Evolutionary conservation across 2,329 filamentous ascomycete species (phyloP), one percentile per base, ranked within the genome.

Genomic region (Colletotrichum sp.): DNA sequence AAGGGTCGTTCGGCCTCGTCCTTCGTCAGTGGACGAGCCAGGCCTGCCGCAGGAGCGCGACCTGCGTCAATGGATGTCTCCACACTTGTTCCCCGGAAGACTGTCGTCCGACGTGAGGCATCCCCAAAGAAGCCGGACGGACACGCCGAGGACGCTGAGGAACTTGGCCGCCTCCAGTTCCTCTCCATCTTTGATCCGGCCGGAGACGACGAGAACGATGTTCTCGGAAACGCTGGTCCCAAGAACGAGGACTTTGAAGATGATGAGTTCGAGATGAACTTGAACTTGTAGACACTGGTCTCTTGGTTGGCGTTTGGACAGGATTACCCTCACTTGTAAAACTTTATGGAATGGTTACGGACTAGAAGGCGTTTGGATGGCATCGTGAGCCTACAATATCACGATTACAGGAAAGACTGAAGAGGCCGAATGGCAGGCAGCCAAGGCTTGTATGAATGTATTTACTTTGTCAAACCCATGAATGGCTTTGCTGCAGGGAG

Each of bases 1-100:
- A 95, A 94, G 83, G 96, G 96, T 39, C 91, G 95, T 39, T 87
- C 87, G 6, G 87, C 89, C 6, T 89, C 88, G 2, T 88, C 88
- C 1, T 83, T 89, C 57, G 81, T 90, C 79, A 71, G 59, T 49
- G 67, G 69, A n/a, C 72, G 70, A 30, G 67, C 77, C 30, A 79
- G 75, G n/a, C 52, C 79, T 9, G 65, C 78, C 8, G 60, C 76
- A 36, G 72, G 71, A 66, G 72, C 28, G 70, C 75, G 57, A 64
- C 18, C 74, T 36, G 64, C 36, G 21, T 74, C 71, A 15, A 32
- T 60, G 59, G 74, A 74, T 36, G 12, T 28, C 21, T 21, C 52
- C 18, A 55, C 66, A 18, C 9, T 57, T 36, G 26, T 36, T 16
- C 12, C 66, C n/a, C 52, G 24, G 39, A 76, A 71, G 12, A 39